phyloP scores from a whole-genome alignment of 129 eudicot species.

The Tagetes erecta region DNA sequence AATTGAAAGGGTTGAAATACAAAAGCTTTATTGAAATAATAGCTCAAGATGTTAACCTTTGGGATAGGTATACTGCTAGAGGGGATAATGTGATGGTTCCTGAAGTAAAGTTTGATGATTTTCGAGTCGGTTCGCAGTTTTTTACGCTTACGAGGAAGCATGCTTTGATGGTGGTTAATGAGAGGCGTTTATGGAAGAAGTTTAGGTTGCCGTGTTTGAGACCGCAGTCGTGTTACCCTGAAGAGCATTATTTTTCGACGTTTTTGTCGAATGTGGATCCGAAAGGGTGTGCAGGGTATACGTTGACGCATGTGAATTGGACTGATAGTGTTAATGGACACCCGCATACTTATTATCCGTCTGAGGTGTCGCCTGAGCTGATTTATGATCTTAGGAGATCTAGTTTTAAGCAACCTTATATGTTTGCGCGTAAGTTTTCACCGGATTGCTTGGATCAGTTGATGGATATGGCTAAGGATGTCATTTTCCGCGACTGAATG shows the following conservation, averaged over 20 bases:
- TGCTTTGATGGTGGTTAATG: conserved; percentile 57
- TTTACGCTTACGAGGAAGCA: conserved; percentile 63
- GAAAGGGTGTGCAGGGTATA: conserved; percentile 57
- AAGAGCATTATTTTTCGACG: conserved; percentile 92
- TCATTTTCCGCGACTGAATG: conserved; percentile 16
- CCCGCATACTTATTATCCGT: conserved; percentile 73
- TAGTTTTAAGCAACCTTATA: conserved; percentile 47
- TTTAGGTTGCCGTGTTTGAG: conserved; percentile 62
- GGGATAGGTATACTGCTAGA: conserved; percentile 75
- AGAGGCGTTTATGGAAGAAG: conserved; percentile 77
- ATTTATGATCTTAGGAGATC: conserved; percentile 61
- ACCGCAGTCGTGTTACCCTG: conserved; percentile 77
- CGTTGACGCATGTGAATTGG: conserved; percentile 87
- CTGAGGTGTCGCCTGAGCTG: conserved; percentile 62
- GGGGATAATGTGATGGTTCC: conserved; percentile 76
- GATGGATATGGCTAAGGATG: conserved; percentile 26
- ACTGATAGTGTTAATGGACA: conserved; percentile 74
- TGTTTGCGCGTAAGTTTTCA: conserved; percentile 88
- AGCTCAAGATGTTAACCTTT: conserved; percentile 37
- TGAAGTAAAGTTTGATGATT: conserved; percentile 58
- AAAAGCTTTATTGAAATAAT: conserved; percentile 80
- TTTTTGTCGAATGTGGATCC: conserved; percentile 77
- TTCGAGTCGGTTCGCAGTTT: conserved; percentile 84
- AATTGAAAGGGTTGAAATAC: conserved; percentile 16
- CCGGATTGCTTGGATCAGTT: conserved; percentile 71